Evolutionary conservation across 2,329 filamentous ascomycete species (phyloP), one percentile per base, ranked within the genome.

Genomic region (Xylariaceae sp.): DNA sequence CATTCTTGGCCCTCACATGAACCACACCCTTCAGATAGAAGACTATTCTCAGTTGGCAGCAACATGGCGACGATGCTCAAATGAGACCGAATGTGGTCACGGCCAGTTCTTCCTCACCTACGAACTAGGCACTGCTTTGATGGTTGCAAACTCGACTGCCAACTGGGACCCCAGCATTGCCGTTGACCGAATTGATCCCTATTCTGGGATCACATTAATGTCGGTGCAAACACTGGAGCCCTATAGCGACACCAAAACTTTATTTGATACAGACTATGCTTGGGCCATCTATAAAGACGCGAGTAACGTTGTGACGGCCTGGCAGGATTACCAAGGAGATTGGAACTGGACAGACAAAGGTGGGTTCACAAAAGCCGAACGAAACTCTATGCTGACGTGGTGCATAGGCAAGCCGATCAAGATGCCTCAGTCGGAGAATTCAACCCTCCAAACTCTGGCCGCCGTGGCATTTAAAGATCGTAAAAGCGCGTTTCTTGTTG

Each of bases 281-380:
- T 47, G 45, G 64, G 44, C 22, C 31, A 33, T 45, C 22, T 45
- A 33, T 17, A 34, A 45, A 9, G 28, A 33, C 5, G 28, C 22
- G 6, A 17, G 28, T 5, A 12, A 2, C 17, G 10, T 45, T 14
- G 43, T n/a, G 28, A 45, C 43, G 3, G 43, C 14, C 14, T 45
- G 43, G 43, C 43, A 45, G 28, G 43, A 45, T 18, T 45, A 33
- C 28, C 22, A 45, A 28, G 4, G 7, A 7, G 16, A n/a, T 5
- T 19, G 43, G 43, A 45, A 31, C 14, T 45, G 43, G 43, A 34
- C 28, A 17, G 43, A 45, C n/a, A 6, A n/a, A 33, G 16, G 22
- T 45, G 16, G 2, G 43, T 45, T 28, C 22, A 4, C 4, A 28
- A 4, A 28, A 5, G 22, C 22, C 22, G 22, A 28, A 17, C 2